These are phyloP conservation scores for Tetrapisispora nanseiensis DNA, from an alignment of 805 yeast genomes.

Conservation along the genomic window DNA sequence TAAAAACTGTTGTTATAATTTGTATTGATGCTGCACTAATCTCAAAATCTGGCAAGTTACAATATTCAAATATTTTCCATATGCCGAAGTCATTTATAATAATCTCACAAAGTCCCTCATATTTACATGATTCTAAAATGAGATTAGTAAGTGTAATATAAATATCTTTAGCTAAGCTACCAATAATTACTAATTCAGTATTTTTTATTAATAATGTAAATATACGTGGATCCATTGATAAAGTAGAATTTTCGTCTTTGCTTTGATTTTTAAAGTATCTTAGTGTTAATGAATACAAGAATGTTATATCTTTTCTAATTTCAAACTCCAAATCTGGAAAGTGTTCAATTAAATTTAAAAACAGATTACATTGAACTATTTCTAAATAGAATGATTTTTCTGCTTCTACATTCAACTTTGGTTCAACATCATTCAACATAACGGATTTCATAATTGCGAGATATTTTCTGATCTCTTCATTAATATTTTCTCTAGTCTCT, in stretches of 20 bases:
- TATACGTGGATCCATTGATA: conserved; percentile 55
- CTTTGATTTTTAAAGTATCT: conserved; percentile 68
- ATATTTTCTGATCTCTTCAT: conserved; percentile 65
- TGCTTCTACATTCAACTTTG: conserved; percentile 52
- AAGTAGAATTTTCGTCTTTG: conserved; percentile 78
- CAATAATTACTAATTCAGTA: conserved; percentile 38
- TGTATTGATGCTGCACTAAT: conserved; percentile 83
- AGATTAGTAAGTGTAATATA: conserved; percentile 70
- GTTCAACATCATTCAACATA: conserved; percentile 51
- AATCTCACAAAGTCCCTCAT: conserved; percentile 55
- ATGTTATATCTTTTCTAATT: conserved; percentile 72
- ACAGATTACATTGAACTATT: conserved; percentile 58
- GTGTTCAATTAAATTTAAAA: conserved; percentile 49
- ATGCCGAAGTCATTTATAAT: conserved; percentile 50
- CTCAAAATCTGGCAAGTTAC: conserved; percentile 71
- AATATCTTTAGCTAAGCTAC: conserved; percentile 35
- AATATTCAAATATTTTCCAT: conserved; percentile 80
- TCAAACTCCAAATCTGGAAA: conserved; percentile 76
- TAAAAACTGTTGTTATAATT: conserved; percentile 59
- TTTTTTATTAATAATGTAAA: conserved; percentile 37
- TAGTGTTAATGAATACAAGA: conserved; percentile 63
- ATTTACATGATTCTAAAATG: conserved; percentile 73
- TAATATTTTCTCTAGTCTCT: conserved; percentile 35
- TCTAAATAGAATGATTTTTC: conserved; percentile 72
- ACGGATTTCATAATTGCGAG: conserved; percentile 55